Conservation (phyloP, 2,329 filamentous ascomycete species). For the Stylonectria norvegica region DNA sequence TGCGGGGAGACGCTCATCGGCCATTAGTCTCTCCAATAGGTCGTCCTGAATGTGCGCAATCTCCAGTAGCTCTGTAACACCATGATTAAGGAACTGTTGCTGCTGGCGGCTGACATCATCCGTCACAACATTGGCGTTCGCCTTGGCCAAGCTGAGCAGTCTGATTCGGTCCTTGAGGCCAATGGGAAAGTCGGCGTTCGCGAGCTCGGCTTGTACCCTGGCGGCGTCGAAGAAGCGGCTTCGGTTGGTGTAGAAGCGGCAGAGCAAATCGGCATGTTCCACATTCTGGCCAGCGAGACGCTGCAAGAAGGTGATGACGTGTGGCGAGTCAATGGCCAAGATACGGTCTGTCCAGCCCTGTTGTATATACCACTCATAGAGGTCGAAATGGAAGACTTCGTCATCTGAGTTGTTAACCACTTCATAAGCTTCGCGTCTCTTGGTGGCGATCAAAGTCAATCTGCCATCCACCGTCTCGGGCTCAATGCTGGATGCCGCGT, state of each 20-base stretch:
- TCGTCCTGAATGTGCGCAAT: constrained; percentile 95
- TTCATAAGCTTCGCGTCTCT: constrained; percentile 82
- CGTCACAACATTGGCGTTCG: constrained; percentile 83
- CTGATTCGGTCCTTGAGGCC: constrained; percentile 82
- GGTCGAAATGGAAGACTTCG: constrained; percentile 88
- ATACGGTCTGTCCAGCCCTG: constrained; percentile 83
- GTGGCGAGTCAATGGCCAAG: constrained; percentile 77
- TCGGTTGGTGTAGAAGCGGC: constrained; percentile 85
- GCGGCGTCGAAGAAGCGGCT: constrained; percentile 83
- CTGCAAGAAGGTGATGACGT: constrained; percentile 81
- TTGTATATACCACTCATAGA: constrained; percentile 97
- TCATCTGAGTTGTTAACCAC: constrained; percentile 86
- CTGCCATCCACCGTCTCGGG: constrained; percentile 76
- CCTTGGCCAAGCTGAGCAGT: constrained; percentile 85
- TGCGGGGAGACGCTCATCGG: constrained; percentile 65
- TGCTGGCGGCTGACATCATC: constrained; percentile 73
- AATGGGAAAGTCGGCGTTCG: constrained; percentile 76
- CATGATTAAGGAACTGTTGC: constrained; percentile 80
- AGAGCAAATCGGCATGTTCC: constrained; percentile 83
- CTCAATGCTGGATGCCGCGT: constrained; percentile 64
- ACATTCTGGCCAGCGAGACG: constrained; percentile 69
- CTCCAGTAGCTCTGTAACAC: constrained; percentile 82
- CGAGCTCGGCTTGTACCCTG: constrained; percentile 77
- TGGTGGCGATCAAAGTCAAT: constrained; percentile 69
- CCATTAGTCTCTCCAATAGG: constrained; percentile 71